Base-by-base conservation (phyloP, 2,329 filamentous ascomycete species). In the Phaeomoniella chlamydospora region DNA sequence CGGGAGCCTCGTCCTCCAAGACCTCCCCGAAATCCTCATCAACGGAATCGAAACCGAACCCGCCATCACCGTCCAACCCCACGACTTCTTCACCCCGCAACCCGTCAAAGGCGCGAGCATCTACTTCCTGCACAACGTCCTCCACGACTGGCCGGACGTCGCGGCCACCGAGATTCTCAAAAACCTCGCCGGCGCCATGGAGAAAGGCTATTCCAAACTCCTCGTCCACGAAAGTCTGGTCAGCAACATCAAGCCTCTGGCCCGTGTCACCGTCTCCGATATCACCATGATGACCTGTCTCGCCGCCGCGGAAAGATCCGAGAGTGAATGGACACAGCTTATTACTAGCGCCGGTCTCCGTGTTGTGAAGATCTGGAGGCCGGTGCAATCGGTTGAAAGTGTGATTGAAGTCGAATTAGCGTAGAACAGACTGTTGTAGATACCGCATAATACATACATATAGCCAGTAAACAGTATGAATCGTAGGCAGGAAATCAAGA, bases 141-240 rank as follows among this genome's bases (percentile, higher is more conserved):
- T 64, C 1, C 59, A 66, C 33, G 58, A 65, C 40, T 64, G 57
- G 55, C 49, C 54, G 0, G 55, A 64, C 13, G 48, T 51, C 3
- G 47, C 51, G 9, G 52, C 51, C 15, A 41, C 45, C 9, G 32
- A 48, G 5, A 51, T 63, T 4, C 44, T 64, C 1, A 15, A 17
- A 0, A 45, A 53, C 6, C 34, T 57, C 41, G 53, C 48, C 13
- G 39, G 40, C 4, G 58, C 56, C 0, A 62, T 64, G 57, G 45
- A 44, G 15, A 51, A 48, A n/a, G 54, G 54, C 0, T 55, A 61
- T 40, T 61, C 56, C 5, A 58, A 60, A 36, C 30, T 67, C 14
- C 40, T 61, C 2, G 47, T 61, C 3, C 52, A 60, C 29, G 51
- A 64, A 46, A 49, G 50, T 18, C 40, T 61, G 9, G 44, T 59